Percentiles rank a stretch among this genome's conserved stretches.
phyloP scores from a whole-genome alignment of 768 basidiomycete species.

The Lyophyllum atratum region DNA sequence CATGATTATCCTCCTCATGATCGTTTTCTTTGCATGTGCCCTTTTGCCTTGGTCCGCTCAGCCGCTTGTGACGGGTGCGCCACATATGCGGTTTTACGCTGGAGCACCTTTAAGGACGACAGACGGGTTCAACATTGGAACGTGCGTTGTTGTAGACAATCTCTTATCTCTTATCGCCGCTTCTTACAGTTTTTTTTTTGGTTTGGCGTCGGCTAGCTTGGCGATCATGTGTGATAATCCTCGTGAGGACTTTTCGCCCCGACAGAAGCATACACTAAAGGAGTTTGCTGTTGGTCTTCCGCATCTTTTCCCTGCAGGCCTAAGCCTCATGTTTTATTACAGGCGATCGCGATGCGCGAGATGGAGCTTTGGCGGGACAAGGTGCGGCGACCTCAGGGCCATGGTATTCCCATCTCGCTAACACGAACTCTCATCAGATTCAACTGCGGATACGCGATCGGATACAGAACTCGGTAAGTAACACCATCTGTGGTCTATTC shows the following conservation, averaged over 20 bases:
- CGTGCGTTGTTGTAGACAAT: slow-evolving; percentile 40
- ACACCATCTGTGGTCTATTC: background rate
- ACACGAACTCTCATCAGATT: slow-evolving; percentile 47
- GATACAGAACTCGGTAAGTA: slow-evolving; percentile 84
- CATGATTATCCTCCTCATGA: background rate
- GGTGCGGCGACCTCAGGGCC: slow-evolving; percentile 36
- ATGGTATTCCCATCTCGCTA: background rate
- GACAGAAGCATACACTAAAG: slow-evolving; percentile 89
- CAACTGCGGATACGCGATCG: slow-evolving; percentile 88
- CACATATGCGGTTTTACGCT: slow-evolving; percentile 85
- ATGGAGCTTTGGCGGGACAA: slow-evolving; percentile 97
- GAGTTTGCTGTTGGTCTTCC: slow-evolving; percentile 72
- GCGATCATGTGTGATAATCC: slow-evolving; percentile 86
- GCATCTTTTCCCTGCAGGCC: background rate
- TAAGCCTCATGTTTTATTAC: background rate
- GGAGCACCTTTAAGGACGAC: slow-evolving; percentile 87
- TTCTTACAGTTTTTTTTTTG: background rate
- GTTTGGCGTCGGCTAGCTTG: slow-evolving; percentile 44
- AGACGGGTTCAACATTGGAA: slow-evolving; percentile 90
- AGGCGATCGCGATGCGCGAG: slow-evolving; percentile 90
- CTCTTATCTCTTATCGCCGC: background rate
- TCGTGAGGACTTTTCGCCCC: slow-evolving; percentile 80
- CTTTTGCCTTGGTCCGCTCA: slow-evolving; percentile 24
- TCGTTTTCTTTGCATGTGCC: background rate
- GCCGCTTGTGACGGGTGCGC: slow-evolving; percentile 70